Evolutionary conservation across 2,329 filamentous ascomycete genomes (phyloP).

Genomic region (Cordyceps fumosorosea): DNA sequence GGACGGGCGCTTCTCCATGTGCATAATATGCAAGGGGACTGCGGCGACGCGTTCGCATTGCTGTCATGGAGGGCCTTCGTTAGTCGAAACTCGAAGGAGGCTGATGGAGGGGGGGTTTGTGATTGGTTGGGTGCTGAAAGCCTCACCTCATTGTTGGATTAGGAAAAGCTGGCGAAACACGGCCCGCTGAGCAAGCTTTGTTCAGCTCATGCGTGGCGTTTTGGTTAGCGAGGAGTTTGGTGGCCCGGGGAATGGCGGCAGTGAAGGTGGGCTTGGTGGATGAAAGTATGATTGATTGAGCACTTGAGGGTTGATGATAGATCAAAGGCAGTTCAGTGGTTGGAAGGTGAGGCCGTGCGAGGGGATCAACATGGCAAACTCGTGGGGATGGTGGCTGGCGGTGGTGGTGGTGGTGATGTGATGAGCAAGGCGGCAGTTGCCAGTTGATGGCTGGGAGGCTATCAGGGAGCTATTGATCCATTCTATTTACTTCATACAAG

Average conservation of each 20-base stretch:
- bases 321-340: no score
- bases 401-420: no score
- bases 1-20: not conserved
- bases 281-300: not conserved
- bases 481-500: no score
- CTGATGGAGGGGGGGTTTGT: not conserved
- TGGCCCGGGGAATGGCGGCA: not conserved
- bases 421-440: no score
- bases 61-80: not conserved
- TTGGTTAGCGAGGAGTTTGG: not conserved
- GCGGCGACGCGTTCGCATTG: conserved; percentile 3
- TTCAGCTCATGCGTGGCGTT: not conserved
- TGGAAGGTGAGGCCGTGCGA: no score
- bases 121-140: not conserved
- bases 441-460: no score
- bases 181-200: not conserved
- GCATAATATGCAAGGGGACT: conserved; percentile 5
- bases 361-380: no score
- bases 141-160: not conserved
- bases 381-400: no score
- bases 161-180: not conserved
- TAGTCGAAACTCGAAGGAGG: not conserved
- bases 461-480: no score
- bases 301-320: no score
- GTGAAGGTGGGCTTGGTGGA: not conserved